Conservation (phyloP, 2,329 filamentous ascomycete species). For the Fusarium cicatricum region DNA sequence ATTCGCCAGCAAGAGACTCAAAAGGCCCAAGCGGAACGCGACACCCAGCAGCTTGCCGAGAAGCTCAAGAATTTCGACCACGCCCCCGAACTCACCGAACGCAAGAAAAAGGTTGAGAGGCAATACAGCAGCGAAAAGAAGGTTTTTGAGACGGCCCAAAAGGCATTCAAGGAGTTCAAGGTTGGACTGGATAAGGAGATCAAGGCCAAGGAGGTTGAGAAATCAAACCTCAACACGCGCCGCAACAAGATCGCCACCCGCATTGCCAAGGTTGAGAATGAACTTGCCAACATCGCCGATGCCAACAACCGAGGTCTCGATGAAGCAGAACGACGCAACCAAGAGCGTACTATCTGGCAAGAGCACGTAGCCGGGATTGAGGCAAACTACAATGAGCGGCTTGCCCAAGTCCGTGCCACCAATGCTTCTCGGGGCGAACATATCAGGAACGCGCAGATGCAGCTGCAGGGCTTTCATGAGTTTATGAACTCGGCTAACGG, state of each 20-base stretch:
- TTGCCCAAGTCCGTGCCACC: slow-evolving; percentile 49
- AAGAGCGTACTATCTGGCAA: slow-evolving; percentile 58
- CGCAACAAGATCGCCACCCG: slow-evolving; percentile 76
- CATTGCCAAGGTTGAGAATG: slow-evolving; percentile 76
- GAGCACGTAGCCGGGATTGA: slow-evolving; percentile 57
- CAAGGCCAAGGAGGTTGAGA: slow-evolving; percentile 70
- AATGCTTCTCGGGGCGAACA: slow-evolving; percentile 46
- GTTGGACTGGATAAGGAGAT: slow-evolving; percentile 68
- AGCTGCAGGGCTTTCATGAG: slow-evolving; percentile 46
- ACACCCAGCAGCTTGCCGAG: slow-evolving; percentile 63
- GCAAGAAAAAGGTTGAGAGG: slow-evolving; percentile 63
- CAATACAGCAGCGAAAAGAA: slow-evolving; percentile 63
- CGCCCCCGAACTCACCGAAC: slow-evolving; percentile 68
- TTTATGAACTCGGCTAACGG: slow-evolving; percentile 46
- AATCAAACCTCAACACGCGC: slow-evolving; percentile 69
- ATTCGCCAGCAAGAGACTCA: slow-evolving; percentile 78
- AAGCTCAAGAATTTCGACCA: slow-evolving; percentile 69
- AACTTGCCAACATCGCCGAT: slow-evolving; percentile 74
- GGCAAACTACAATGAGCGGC: slow-evolving; percentile 54
- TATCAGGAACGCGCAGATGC: slow-evolving; percentile 43
- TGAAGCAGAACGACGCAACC: slow-evolving; percentile 67
- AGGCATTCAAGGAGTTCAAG: slow-evolving; percentile 66
- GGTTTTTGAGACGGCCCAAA: slow-evolving; percentile 66
- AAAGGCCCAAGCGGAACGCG: slow-evolving; percentile 70
- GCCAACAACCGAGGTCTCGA: slow-evolving; percentile 72